Base-by-base conservation (phyloP, 2,329 filamentous ascomycete genomes). In the Aureobasidium mangrovei region DNA sequence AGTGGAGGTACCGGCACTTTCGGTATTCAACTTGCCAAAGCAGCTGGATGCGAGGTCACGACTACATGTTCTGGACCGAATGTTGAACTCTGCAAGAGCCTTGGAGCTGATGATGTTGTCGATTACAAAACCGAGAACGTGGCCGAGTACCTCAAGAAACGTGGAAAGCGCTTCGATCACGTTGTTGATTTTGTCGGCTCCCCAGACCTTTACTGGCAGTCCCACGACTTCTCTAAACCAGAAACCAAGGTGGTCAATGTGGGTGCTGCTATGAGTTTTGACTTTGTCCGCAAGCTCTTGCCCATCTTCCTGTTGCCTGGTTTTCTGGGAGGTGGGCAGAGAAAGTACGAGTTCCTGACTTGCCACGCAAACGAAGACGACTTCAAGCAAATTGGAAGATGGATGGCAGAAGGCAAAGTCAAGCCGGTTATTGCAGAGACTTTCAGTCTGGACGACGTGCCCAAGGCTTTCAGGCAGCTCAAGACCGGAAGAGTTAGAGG, bases 61-160 rank as follows among this genome's bases (percentile, higher is more conserved):
- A 72, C 74, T 2, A 76, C 74, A 4, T 86, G 83, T 61, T 85
- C 81, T 7, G 72, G 69, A 0, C 64, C 65, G 4, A 86, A 85
- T 63, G 70, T 75, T 0, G 74, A 78, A 42, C 64, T 85, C 2
- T 82, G 79, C 62, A 74, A 74, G 57, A 67, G 68, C 2, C 66
- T 86, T 1, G 83, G 83, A 0, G 83, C 83, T 5, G 81, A 85
- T 59, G 77, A 81, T 56, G 75, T 84, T 31, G 72, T 85, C 44
- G 79, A 85, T 61, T 85, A 85, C 63, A 77, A 74, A 18, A 66
- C 68, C 0, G 64, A 68, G 31, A 68, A 83, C 62, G 65, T 84
- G 2, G 61, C 74, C 4, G 67, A 70, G 27, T 64, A 63, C 3
- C 65, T 85, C 6, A 73, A 72, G 56, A 64, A 68, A 0, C 73